Evolutionary conservation across 2,329 filamentous ascomycete genomes (phyloP), one percentile per base, ranked within the genome.

Genomic region (Alternaria novae-zelandiae): DNA sequence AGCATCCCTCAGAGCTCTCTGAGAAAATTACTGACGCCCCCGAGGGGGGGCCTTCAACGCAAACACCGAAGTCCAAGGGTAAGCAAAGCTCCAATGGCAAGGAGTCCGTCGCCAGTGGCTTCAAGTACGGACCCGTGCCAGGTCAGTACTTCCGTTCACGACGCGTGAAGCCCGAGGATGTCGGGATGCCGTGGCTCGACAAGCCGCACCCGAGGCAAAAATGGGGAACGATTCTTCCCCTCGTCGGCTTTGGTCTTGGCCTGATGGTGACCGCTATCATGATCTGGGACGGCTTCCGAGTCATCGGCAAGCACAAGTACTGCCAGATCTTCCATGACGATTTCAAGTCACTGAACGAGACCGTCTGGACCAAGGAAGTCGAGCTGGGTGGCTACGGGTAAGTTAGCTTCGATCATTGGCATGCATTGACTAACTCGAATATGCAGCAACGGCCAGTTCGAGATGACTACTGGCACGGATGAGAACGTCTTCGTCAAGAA

Each of bases 151-250:
- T 94, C 76, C 90, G 90, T 79, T 94, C 91, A 17, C 85, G 91
- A 62, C 84, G 91, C 64, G 86, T 95, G 32, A 87, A 85, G 76
- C 92, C 93, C 77, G 91, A 88, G 45, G 87, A 92, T 53, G 80
- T 92, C 4, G 90, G 93, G 76, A 90, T 92, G 81, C 91, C 92
- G 12, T 96, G 93, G 93, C 80, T 91, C 43, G 80, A 86, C n/a
- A 90, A 89, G 75, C 88, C 84, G 61, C 90, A 94, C 69, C 89
- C 90, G 12, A 91, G 89, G 78, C 91, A 95, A 84, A 96, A 93
- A 82, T 96, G 92, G 92, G 89, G 93, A 9, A 94, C 90, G 3
- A 93, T 95, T 66, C 86, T 96, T 61, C 92, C 92, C 3, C 75
- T 94, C 45, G 77, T 93, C 23, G 92, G 92, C 50, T 87, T 96